These are phyloP conservation scores for Candida ulmi DNA, from an alignment of 805 yeast genomes.

Conservation along the genomic window DNA sequence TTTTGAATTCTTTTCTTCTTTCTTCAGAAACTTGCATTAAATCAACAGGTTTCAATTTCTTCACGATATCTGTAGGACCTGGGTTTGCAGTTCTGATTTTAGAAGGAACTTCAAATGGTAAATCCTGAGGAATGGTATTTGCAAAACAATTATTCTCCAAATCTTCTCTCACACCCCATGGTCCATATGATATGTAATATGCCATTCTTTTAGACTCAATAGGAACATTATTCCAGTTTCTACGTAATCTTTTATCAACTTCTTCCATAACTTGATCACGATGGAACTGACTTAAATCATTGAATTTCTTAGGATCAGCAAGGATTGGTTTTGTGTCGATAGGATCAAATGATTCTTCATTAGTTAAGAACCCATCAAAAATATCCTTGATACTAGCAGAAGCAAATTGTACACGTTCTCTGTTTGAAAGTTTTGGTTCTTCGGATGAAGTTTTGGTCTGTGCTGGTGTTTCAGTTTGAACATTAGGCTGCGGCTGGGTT, in stretches of 20 bases:
- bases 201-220: slow-evolving; percentile 47
- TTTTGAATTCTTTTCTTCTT: slow-evolving; percentile 37
- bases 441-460: slow-evolving; percentile 1
- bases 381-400: slow-evolving; percentile 21
- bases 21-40: slow-evolving; percentile 37
- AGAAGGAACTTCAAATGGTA: slow-evolving; percentile 47
- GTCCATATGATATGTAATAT: slow-evolving; percentile 61
- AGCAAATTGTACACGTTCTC: slow-evolving; percentile 20
- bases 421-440: slow-evolving; percentile 6
- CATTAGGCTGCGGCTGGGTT: too few relatives aligned
- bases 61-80: slow-evolving; percentile 14
- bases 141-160: slow-evolving; percentile 40
- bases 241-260: slow-evolving; percentile 40
- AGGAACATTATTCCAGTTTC: slow-evolving; percentile 50
- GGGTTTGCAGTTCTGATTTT: slow-evolving; percentile 17
- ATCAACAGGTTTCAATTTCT: slow-evolving; percentile 32
- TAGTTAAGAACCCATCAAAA: slow-evolving; percentile 25
- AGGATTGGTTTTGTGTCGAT: slow-evolving; percentile 40
- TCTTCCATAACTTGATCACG: slow-evolving; percentile 55
- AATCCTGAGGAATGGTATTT: slow-evolving; percentile 47
- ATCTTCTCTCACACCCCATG: slow-evolving; percentile 64
- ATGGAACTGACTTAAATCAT: slow-evolving; percentile 35
- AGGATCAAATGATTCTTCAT: slow-evolving; percentile 40
- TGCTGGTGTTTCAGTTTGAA: too few relatives aligned
- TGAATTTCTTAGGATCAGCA: slow-evolving; percentile 29